phyloP scores from a whole-genome alignment of 192 early-diverging fungal genomes.

The Coemansia sp. region DNA sequence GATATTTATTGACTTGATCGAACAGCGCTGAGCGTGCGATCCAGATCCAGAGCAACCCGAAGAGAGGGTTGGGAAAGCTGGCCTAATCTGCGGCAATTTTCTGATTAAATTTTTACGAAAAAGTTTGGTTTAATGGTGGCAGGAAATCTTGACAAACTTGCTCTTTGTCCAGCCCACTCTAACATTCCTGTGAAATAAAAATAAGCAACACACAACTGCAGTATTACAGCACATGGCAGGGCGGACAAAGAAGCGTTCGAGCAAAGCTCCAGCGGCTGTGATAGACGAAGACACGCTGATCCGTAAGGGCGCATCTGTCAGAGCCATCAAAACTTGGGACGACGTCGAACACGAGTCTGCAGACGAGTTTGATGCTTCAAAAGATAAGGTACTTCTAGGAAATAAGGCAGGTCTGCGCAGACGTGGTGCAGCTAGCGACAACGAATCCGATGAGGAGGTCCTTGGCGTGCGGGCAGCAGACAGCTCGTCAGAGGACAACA shows the following conservation, averaged over 20 bases:
- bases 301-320: constrained; percentile 51
- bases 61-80: constrained; percentile 70
- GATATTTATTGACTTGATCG: constrained; percentile 75
- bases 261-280: constrained; percentile 6
- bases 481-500: constrained; percentile 35
- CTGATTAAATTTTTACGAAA: constrained; percentile 17
- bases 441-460: constrained; percentile 77
- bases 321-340: constrained; percentile 68
- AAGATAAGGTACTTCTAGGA: constrained; percentile 58
- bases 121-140: constrained; percentile 12
- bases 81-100: constrained; percentile 8
- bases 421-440: constrained; percentile 42
- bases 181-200: constrained; percentile 1
- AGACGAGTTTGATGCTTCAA: constrained; percentile 66
- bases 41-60: no score
- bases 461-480: constrained; percentile 61
- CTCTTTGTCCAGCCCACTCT: not conserved
- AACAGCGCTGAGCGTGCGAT: constrained; percentile 91
- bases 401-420: constrained; percentile 16
- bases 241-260: constrained; percentile 31
- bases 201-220: not conserved
- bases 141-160: not conserved
- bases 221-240: constrained; percentile 22
- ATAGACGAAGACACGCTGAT: constrained; percentile 33
- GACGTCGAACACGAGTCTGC: constrained; percentile 75